A percentile compares a stretch with the other conserved stretches of the same genome.
Conservation (phyloP, 176 grass and related monocot species). For the Secale cereale region DNA sequence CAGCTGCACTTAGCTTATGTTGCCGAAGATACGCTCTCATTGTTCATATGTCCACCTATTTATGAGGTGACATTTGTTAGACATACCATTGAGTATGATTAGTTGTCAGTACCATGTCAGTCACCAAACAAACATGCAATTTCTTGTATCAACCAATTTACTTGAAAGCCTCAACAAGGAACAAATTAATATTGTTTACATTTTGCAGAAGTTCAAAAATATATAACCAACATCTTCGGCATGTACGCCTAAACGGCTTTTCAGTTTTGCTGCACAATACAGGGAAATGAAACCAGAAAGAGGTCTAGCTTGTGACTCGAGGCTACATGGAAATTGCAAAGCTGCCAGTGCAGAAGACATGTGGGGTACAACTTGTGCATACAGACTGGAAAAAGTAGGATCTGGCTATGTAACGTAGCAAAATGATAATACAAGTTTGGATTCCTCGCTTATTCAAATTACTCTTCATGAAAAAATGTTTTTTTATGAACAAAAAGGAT, state of each 20-base stretch:
- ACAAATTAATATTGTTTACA: neutral
- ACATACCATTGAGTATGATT: no score
- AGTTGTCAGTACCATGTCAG: no score
- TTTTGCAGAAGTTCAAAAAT: neutral
- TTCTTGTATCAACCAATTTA: neutral
- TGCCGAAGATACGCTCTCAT: no score
- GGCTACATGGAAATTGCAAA: slow-evolving; percentile 20
- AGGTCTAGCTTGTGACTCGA: neutral
- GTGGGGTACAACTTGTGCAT: neutral
- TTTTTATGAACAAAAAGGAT: slow-evolving; percentile 24
- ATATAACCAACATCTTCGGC: neutral
- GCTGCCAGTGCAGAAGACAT: neutral
- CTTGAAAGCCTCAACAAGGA: neutral
- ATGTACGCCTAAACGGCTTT: neutral
- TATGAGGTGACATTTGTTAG: no score
- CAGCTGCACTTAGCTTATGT: no score
- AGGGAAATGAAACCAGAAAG: neutral
- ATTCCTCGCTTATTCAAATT: slow-evolving; percentile 35
- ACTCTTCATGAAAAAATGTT: neutral
- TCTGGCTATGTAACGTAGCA: neutral
- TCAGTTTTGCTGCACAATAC: slow-evolving; percentile 6
- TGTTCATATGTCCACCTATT: no score
- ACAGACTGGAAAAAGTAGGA: slow-evolving; percentile 10
- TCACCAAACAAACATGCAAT: no score
- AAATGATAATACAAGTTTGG: slow-evolving; percentile 19